phyloP scores from a whole-genome alignment of 2,329 filamentous ascomycete species.

The Diaporthe citri region DNA sequence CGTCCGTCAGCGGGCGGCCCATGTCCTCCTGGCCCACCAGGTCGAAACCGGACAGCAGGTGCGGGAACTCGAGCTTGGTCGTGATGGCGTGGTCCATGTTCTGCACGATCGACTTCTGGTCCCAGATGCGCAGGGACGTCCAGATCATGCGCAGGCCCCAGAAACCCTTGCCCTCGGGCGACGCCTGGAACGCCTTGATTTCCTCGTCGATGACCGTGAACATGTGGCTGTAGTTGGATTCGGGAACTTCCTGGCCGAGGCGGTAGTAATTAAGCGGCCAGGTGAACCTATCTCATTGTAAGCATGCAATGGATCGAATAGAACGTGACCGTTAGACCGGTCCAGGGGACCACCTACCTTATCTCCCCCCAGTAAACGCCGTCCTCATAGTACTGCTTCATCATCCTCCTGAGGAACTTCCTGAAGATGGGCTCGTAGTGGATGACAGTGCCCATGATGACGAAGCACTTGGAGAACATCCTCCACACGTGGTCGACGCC shows the following conservation, averaged over 20 bases:
- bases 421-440: conserved; percentile 94
- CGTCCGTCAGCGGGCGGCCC: conserved; percentile 80
- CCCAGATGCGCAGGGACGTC: conserved; percentile 77
- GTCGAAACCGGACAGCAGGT: conserved; percentile 89
- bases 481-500: conserved; percentile 87
- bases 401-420: conserved; percentile 77
- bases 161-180: conserved; percentile 79
- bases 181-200: conserved; percentile 78
- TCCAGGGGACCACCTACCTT: conserved; percentile 53
- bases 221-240: conserved; percentile 76
- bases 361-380: conserved; percentile 89
- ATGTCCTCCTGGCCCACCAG: conserved; percentile 89
- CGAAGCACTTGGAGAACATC: conserved; percentile 83
- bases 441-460: conserved; percentile 79
- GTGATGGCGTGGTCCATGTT: conserved; percentile 90
- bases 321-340: too few relatives aligned
- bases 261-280: conserved; percentile 80
- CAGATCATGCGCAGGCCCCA: conserved; percentile 90
- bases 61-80: conserved; percentile 82
- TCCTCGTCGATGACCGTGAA: conserved; percentile 83
- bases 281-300: conserved; percentile 63
- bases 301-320: not conserved
- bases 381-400: conserved; percentile 80
- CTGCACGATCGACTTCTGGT: conserved; percentile 76
- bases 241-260: conserved; percentile 73